Evolutionary conservation across 257 asterid species (phyloP), one percentile per base, ranked within the genome.

Genomic region (Cinchona pubescens): DNA sequence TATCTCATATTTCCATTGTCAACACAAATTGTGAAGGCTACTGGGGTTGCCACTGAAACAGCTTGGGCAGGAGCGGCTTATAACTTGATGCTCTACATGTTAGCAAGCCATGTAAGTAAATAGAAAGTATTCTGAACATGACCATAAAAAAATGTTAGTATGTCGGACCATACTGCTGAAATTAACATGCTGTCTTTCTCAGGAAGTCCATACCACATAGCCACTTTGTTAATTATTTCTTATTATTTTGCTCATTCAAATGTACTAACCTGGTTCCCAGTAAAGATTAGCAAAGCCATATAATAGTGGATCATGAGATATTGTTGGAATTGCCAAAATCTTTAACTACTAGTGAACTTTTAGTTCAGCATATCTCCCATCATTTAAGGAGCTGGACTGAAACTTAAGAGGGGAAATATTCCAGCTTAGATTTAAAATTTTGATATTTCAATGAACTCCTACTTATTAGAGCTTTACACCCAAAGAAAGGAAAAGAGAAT

Each of bases 51-150:
- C 75, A 94, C 99, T 27, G 92, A 92, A 81, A 92, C 97, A 1
- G 97, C 97, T 3, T 94, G 99, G 99, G 97, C 99, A 3, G 99
- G 98, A 45, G 99, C 99, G 71, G 99, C 99, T 75, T 95, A 95
- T 65, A 92, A 95, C 73, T 87, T 95, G 88, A 86, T 95, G 89
- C 94, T 95, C 62, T 95, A 88, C 91, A 95, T 95, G 96, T 77
- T 95, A 71, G 99, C 99, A 65, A 91, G 99, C 96, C 99, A 95
- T 82, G 98, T 94, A 85, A 88, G 96, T 84, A 55, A 37, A 42
- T 5, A 38, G 55, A 63, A 32, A 56, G 4, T 58, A 29, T 25
- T 45, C 34, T 70, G 59, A 61, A 45, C 27, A n/a, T 35, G 40
- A 27, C 76, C 14, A 10, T 29, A 6, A 53, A 29, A 16, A 18